Evolutionary conservation across 2,329 filamentous ascomycete genomes (phyloP), one percentile per base, ranked within the genome.

Genomic region (Orbilia brochopaga): DNA sequence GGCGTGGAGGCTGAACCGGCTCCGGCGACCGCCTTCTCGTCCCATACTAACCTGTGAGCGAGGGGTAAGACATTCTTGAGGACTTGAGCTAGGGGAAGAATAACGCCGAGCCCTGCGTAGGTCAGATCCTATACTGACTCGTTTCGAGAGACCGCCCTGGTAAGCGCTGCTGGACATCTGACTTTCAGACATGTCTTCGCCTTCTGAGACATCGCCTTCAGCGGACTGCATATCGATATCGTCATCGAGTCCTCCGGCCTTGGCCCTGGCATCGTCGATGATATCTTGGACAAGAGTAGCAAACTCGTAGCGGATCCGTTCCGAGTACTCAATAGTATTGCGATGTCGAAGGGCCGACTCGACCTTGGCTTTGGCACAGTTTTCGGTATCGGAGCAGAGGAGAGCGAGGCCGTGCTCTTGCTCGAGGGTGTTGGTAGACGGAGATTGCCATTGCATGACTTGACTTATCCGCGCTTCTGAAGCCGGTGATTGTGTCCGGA

Each of bases 401-500:
- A 92, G 80, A 40, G 91, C 89, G 23, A 99, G 82, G 0, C 94
- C 94, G 77, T 95, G 90, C 78, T 97, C 93, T 78, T 97, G 92
- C 74, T 99, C 94, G 15, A 96, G 81, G 0, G 92, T 94, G 77
- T 93, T 93, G 55, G 89, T 90, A 76, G 91, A 92, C 0, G 94
- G 94, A 3, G 93, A 96, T 77, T 96, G 92, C 94, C 95, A 99
- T 78, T 97, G 92, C 75, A 95, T 80, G 4, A 99, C 92, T 79
- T 99, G 94, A 1, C 90, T 90, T 76, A 97, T 95, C 32, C 93
- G 88, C 48, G 91, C 94, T 78, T 99, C 94, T 0, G 95, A 99
- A 78, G 97, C 91, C 0, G 94, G 94, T 2, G 94, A 99, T 78
- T 97, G 90, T 0, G 93, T 96, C 52, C 93, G 87, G 74, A 97